Evolutionary conservation across 2,329 filamentous ascomycete species (phyloP).

Genomic region (Colletotrichum sidae): DNA sequence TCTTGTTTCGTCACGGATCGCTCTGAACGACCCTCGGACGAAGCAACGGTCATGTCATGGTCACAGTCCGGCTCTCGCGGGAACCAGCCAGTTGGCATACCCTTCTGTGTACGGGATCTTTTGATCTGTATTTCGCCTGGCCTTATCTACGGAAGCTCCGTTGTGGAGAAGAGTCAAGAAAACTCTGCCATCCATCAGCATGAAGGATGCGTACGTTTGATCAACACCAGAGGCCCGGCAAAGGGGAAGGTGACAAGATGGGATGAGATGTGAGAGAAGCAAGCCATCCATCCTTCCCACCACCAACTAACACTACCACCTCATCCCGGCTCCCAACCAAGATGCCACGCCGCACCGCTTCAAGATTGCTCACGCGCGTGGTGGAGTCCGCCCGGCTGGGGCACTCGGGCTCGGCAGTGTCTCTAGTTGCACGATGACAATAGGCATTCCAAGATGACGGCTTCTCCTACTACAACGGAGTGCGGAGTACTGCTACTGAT

Average conservation of each 20-base stretch:
- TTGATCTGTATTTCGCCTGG: not conserved
- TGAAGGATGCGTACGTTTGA: slow-evolving; percentile 15
- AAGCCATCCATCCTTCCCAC: not conserved
- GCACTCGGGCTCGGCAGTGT: slow-evolving; percentile 28
- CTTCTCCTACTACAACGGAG: too few species aligned
- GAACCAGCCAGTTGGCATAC: not conserved
- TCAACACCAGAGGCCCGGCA: slow-evolving; percentile 12
- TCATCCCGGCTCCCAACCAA: slow-evolving; percentile 10
- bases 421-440: slow-evolving; percentile 13
- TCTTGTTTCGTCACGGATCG: slow-evolving; percentile 36
- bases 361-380: slow-evolving; percentile 34
- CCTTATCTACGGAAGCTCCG: slow-evolving; percentile 18
- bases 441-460: not conserved
- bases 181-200: slow-evolving; percentile 12
- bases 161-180: not conserved
- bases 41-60: slow-evolving; percentile 12
- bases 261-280: slow-evolving; percentile 36
- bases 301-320: not conserved
- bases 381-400: slow-evolving; percentile 28
- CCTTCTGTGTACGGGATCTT: not conserved
- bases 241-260: slow-evolving; percentile 14
- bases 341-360: slow-evolving; percentile 23
- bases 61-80: slow-evolving; percentile 11
- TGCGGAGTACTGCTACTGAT: too few species aligned
- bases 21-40: slow-evolving; percentile 15